Conservation (phyloP, 2,329 filamentous ascomycete species). For the Claviceps africana region DNA sequence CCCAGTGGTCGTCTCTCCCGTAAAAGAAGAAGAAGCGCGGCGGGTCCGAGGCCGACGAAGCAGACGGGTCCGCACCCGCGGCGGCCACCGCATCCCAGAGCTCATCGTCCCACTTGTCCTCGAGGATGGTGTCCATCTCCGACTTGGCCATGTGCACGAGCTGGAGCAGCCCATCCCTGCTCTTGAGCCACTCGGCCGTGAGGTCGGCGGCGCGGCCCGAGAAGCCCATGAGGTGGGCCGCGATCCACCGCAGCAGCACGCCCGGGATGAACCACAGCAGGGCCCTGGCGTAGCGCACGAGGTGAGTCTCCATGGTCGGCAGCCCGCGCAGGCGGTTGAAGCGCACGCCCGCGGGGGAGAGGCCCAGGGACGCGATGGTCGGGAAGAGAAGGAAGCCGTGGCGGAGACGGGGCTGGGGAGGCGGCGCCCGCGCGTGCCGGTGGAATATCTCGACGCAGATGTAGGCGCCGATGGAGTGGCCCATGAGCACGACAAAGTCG, state of each 20-base stretch:
- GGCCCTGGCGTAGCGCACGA: conserved; percentile 26
- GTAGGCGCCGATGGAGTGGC: conserved; percentile 63
- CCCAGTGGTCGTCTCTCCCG: conserved; percentile 47
- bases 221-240: conserved; percentile 31
- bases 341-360: conserved; percentile 44
- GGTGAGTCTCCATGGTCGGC: conserved; percentile 26
- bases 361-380: conserved; percentile 57
- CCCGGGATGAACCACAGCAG: conserved; percentile 29
- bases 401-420: conserved; percentile 27
- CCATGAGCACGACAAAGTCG: conserved; percentile 50
- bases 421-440: conserved; percentile 31
- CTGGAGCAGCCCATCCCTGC: conserved; percentile 44
- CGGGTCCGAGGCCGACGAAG: too few species aligned
- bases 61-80: neutral
- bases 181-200: conserved; percentile 40
- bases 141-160: conserved; percentile 44
- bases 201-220: conserved; percentile 32
- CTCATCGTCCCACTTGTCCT: conserved; percentile 45
- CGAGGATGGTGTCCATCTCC: conserved; percentile 44
- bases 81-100: conserved; percentile 33
- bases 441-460: conserved; percentile 55
- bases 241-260: conserved; percentile 26
- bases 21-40: conserved; percentile 48
- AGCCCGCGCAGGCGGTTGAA: conserved; percentile 24
- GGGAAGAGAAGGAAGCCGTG: conserved; percentile 57